phyloP scores from a whole-genome alignment of 2,329 filamentous ascomycete genomes.

The Alternaria solani region DNA sequence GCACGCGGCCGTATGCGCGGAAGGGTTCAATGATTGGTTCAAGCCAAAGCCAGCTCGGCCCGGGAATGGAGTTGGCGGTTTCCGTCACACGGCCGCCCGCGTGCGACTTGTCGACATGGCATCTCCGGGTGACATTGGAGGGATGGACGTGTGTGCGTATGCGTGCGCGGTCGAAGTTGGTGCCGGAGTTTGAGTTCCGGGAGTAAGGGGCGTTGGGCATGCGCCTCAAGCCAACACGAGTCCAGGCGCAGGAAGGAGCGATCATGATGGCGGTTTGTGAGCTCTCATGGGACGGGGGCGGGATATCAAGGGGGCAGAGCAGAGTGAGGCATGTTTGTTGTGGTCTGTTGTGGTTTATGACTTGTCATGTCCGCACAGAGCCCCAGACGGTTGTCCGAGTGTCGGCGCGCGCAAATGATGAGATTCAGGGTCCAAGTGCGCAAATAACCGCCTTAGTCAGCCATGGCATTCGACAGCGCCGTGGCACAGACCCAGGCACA shows the following conservation, averaged over 20 bases:
- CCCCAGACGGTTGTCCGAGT: conserved; percentile 25
- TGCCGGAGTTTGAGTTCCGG: conserved; percentile 16
- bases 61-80: conserved; percentile 49
- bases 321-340: conserved; percentile 23
- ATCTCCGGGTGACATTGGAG: conserved; percentile 20
- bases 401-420: conserved; percentile 35
- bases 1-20: conserved; percentile 71
- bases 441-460: conserved; percentile 24
- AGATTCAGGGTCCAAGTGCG: conserved; percentile 18
- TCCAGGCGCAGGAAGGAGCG: conserved; percentile 38
- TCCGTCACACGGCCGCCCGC: conserved; percentile 28
- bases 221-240: conserved; percentile 36
- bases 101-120: conserved; percentile 31
- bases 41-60: conserved; percentile 57
- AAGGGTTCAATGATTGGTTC: conserved; percentile 57
- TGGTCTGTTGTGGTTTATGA: conserved; percentile 24
- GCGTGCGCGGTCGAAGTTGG: conserved; percentile 18
- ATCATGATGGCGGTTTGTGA: conserved; percentile 39
- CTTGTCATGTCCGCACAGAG: conserved; percentile 23
- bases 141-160: conserved; percentile 18
- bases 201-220: conserved; percentile 16
- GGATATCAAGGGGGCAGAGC: conserved; percentile 4
- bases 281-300: conserved; percentile 15
- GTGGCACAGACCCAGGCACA: neutral
- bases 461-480: conserved; percentile 4